These are phyloP conservation scores for Mimosa pudica DNA, from an alignment of 306 rosid genomes.

Conservation along the genomic window DNA sequence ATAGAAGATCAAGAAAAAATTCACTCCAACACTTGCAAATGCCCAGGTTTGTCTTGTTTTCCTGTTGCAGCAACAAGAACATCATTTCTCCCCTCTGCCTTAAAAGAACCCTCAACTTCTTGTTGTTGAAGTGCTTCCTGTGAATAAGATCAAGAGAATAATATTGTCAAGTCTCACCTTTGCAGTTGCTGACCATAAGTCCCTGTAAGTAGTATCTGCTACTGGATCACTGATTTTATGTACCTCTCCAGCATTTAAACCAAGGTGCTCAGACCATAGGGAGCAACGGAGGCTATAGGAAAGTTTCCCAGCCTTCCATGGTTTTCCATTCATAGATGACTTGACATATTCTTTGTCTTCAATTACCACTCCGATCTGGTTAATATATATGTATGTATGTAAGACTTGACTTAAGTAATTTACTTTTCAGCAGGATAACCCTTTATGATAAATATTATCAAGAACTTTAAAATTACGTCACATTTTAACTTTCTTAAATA, in stretches of 20 bases:
- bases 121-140: too few relatives aligned
- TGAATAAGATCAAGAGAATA: too few relatives aligned
- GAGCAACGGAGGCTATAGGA: conserved; percentile 86
- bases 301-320: conserved; percentile 91
- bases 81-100: too few relatives aligned
- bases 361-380: conserved; percentile 78
- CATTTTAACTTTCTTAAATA: conserved; percentile 7
- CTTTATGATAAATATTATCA: neutral
- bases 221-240: conserved; percentile 72
- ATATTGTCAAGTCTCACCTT: conserved; percentile 68
- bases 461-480: neutral
- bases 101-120: too few relatives aligned
- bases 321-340: conserved; percentile 85
- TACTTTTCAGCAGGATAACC: conserved; percentile 11
- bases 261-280: conserved; percentile 96
- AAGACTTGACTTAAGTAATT: too few relatives aligned
- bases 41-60: too few relatives aligned
- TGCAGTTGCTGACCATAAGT: conserved; percentile 87
- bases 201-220: conserved; percentile 79
- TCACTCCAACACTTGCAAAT: too few relatives aligned
- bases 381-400: neutral
- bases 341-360: conserved; percentile 81
- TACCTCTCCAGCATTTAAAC: conserved; percentile 75
- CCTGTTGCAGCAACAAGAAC: too few relatives aligned
- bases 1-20: too few relatives aligned